Evolutionary conservation across 352 stramenopile species (phyloP), one percentile per base, ranked within the genome.

Genomic region (Globisporangium canariense): DNA sequence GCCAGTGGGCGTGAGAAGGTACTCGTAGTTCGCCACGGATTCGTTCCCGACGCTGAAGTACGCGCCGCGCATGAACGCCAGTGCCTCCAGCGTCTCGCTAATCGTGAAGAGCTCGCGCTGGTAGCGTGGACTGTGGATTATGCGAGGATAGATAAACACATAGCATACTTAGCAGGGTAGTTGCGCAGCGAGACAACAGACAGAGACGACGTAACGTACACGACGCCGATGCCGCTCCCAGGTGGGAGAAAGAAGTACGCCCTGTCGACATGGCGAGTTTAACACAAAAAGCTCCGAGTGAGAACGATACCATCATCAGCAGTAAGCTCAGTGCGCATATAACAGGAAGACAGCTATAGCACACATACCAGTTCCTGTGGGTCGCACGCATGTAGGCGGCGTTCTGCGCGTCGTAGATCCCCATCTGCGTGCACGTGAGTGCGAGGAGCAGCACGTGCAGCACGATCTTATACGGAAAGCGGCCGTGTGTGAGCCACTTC

Each of bases 21-120:
- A 90, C 63, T 93, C 83, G 71, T 96, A 96, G 66, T 93, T 96
- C 52, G 87, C 87, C 25, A 96, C 73, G 2, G 83, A 90, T 3
- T 54, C 34, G 43, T 89, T 78, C 22, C 53, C 84, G 46, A 94
- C 78, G n/a, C 73, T 80, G 50, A 90, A 93, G 69, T 94, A 96
- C 7, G 85, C 76, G 65, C 91, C 75, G 25, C 83, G 80, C 46
- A 96, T 66, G 74, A 79, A 89, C 50, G 74, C 66, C 36, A 94
- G 69, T 0, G 83, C 85, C 20, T 70, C 62, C 52, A 88, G 69
- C 18, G 87, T 94, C 60, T 81, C 69, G 64, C 94, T 90, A 58
- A 94, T 74, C 20, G 83, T 91, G 62, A 81, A 96, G 0, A 94
- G 60, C 6, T 88, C 75, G 11, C 86, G 76, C 58, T 89, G 64